Base-by-base conservation (phyloP, 768 basidiomycete genomes). In the Leccinum broughii region DNA sequence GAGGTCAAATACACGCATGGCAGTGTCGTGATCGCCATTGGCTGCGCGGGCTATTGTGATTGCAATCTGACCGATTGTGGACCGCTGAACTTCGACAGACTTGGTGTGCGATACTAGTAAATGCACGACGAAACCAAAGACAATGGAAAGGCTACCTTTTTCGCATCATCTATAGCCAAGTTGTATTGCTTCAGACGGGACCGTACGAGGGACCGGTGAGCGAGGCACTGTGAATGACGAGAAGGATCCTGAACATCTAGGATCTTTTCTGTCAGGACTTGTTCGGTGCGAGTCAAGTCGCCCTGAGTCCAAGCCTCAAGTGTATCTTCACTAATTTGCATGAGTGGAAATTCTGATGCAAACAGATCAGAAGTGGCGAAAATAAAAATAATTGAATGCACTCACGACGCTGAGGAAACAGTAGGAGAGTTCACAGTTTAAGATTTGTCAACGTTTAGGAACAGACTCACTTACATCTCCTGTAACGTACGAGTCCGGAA, bases 81-180 rank as follows among this genome's bases (percentile, higher is more conserved):
- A 26, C 4, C 26, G 26, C 26, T 26, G 26, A 26, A 26, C 26
- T 0, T 26, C 26, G 26, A 26, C 0, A 26, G 26, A 26, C 26
- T 26, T 26, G 1, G 4, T 26, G 26, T 26, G 26, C 26, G 26
- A 5, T n/a, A n/a, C n/a, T 26, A 5, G 26, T 26, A 3, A 26
- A 26, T 26, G 26, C 4, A 1, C 1, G 1, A 26, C 26, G 26
- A 26, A 26, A 26, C 26, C 1, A 26, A 26, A 26, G 26, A 26
- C 26, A 26, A 26, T 26, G 0, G 26, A 26, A 26, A 26, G 26
- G 1, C 24, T 26, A 26, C 26, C 26, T 26, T 26, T 26, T 26
- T 26, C 26, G 26, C 62, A 28, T 64, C 63, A 2, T 57, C 56
- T 6, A 60, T 32, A 15, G 57, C 62, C 15, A 22, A 39, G 1